Evolutionary conservation across 2,329 filamentous ascomycete genomes (phyloP), one percentile per base, ranked within the genome.

Genomic region (Pestalotiopsis sp.): DNA sequence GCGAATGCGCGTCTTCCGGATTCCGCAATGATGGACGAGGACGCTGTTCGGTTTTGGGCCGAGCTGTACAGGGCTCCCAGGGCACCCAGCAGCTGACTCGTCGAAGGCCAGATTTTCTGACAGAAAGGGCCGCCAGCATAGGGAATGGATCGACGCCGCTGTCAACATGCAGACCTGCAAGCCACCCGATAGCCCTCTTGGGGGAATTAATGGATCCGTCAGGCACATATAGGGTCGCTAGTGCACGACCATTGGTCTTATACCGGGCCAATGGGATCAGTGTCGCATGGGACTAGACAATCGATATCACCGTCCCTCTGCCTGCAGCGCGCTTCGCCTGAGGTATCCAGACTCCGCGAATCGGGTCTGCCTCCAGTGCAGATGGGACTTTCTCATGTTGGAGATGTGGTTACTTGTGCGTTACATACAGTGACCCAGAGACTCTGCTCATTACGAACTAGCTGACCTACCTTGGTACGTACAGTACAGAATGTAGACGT

Each of bases 191-290:
- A 52, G 17, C 45, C 17, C 20, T 52, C 45, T 62, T 11, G n/a
- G 59, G 59, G 59, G 25, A 62, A 62, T 39, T 62, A 36, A 62
- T 39, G 25, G 57, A 52, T 52, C 45, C 45, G 45, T 52, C 45
- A 52, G 45, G 45, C 45, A 52, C 27, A 36, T 59, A 36, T 59
- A 36, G 23, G 57, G 57, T 36, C 57, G 27, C 12, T 59, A 59
- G 23, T 36, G 17, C 14, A 17, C 12, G 13, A 36, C 59, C 36
- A 62, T 62, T 62, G 59, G 59, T 39, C 36, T 31, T 38, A 39
- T 20, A 39, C 59, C 36, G 14, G 59, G 36, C 59, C 27, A 62
- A 62, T 62, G 31, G 36, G 27, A 39, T n/a, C 27, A 20, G 31
- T 17, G n/a, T 39, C 59, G 59, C 59, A 62, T 52, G 17, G 31